Conservation (phyloP, 2,329 filamentous ascomycete genomes). For the Metarhizium rileyi region DNA sequence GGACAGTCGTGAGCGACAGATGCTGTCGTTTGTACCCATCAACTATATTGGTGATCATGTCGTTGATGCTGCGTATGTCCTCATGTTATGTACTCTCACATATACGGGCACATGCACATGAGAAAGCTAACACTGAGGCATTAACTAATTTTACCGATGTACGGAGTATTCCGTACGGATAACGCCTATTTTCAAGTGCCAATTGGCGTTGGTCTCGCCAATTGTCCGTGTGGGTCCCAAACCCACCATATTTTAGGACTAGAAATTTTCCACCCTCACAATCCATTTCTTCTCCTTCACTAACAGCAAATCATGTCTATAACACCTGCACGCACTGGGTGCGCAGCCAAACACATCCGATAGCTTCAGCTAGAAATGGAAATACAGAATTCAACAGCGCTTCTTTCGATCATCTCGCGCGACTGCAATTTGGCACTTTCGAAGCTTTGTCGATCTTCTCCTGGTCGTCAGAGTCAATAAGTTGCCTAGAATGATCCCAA, state of each 20-base stretch:
- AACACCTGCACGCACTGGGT: neutral
- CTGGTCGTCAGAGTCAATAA: constrained; percentile 82
- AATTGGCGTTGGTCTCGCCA: no score
- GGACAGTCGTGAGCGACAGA: neutral
- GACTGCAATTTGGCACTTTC: constrained; percentile 59
- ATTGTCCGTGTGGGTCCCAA: no score
- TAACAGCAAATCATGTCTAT: neutral
- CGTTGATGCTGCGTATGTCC: no score
- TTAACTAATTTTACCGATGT: no score
- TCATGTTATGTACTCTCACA: no score
- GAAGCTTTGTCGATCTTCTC: constrained; percentile 71
- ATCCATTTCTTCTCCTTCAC: neutral
- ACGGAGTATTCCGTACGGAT: no score
- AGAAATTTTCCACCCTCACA: neutral
- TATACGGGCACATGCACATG: no score
- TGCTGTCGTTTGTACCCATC: neutral
- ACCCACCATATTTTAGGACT: neutral
- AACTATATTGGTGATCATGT: no score
- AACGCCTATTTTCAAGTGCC: no score
- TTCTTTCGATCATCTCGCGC: constrained; percentile 7
- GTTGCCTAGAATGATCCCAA: constrained; percentile 68
- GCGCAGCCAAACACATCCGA: neutral
- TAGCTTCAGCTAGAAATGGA: neutral
- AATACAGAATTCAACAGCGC: constrained; percentile 7
- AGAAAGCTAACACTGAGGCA: no score